phyloP scores from a whole-genome alignment of 129 eudicot species.

The Tagetes patula region DNA sequence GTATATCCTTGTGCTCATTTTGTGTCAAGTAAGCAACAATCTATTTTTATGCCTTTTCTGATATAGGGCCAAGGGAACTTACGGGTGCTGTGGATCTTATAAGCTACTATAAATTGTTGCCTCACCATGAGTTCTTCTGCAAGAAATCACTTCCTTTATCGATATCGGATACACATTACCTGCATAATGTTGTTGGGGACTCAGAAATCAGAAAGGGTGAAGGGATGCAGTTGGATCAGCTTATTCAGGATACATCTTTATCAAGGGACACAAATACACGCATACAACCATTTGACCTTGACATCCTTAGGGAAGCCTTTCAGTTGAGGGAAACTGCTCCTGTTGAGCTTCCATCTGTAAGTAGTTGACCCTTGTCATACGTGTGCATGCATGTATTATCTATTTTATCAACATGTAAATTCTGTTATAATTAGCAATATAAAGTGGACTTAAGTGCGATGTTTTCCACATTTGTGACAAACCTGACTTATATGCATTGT shows the following conservation, averaged over 20 bases:
- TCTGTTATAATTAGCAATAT: background rate
- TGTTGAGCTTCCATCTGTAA: constrained; percentile 73
- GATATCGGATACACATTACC: constrained; percentile 81
- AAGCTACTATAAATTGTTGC: constrained; percentile 63
- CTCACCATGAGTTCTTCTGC: constrained; percentile 89
- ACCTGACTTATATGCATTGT: background rate
- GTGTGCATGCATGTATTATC: background rate
- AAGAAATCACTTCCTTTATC: constrained; percentile 82
- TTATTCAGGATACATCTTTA: constrained; percentile 44
- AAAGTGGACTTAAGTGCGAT: background rate
- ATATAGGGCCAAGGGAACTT: constrained; percentile 73
- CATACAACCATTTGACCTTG: constrained; percentile 70
- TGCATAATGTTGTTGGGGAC: constrained; percentile 86
- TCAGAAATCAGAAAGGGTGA: constrained; percentile 87
- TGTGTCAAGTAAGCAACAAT: constrained; percentile 11
- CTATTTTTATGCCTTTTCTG: constrained; percentile 10
- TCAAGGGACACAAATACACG: constrained; percentile 52
- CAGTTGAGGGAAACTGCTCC: constrained; percentile 72
- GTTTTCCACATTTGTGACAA: background rate
- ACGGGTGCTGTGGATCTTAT: constrained; percentile 91
- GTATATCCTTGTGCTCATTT: background rate
- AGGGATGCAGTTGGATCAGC: constrained; percentile 87
- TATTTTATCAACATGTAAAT: background rate
- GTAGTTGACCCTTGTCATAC: constrained; percentile 14
- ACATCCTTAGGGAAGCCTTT: constrained; percentile 68